Conservation (phyloP, 2,329 filamentous ascomycete species). For the Helicocarpus griseus region DNA sequence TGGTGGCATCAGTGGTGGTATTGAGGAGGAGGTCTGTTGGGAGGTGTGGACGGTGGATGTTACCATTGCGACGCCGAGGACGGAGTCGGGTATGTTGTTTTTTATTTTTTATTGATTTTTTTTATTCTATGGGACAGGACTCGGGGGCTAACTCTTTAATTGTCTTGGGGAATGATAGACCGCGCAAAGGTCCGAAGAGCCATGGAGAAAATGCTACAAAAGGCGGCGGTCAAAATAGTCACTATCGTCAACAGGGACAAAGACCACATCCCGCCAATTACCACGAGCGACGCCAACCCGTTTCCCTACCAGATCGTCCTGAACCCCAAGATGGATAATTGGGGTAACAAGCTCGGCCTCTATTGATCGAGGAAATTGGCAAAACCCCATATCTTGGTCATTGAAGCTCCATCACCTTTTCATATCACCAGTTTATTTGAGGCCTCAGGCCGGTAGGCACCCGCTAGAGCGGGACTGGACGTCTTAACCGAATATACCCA, state of each 20-base stretch:
- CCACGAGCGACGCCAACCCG: constrained; percentile 79
- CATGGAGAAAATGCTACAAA: constrained; percentile 82
- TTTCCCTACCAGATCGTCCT: constrained; percentile 92
- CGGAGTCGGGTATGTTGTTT: constrained; percentile 62
- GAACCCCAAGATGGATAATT: constrained; percentile 70
- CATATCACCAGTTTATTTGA: too few relatives aligned
- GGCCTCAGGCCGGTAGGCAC: too few relatives aligned
- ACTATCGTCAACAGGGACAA: constrained; percentile 80
- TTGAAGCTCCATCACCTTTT: neutral
- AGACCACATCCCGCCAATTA: constrained; percentile 94
- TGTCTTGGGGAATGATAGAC: constrained; percentile 44
- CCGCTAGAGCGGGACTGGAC: too few relatives aligned
- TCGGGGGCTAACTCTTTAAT: neutral
- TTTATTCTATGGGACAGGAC: too few relatives aligned
- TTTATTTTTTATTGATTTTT: neutral
- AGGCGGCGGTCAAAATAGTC: constrained; percentile 82
- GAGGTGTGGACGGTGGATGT: constrained; percentile 92
- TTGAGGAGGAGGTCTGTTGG: constrained; percentile 93
- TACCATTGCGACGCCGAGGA: constrained; percentile 80
- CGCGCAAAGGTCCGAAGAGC: constrained; percentile 78
- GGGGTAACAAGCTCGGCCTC: constrained; percentile 70
- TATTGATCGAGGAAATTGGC: constrained; percentile 39
- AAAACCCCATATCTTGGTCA: neutral
- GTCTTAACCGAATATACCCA: too few relatives aligned
- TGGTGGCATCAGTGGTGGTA: constrained; percentile 36